A percentile compares a stretch with the other conserved stretches of the same genome.
phyloP scores from a whole-genome alignment of 768 basidiomycete genomes.

The Chalciporus piperatus region DNA sequence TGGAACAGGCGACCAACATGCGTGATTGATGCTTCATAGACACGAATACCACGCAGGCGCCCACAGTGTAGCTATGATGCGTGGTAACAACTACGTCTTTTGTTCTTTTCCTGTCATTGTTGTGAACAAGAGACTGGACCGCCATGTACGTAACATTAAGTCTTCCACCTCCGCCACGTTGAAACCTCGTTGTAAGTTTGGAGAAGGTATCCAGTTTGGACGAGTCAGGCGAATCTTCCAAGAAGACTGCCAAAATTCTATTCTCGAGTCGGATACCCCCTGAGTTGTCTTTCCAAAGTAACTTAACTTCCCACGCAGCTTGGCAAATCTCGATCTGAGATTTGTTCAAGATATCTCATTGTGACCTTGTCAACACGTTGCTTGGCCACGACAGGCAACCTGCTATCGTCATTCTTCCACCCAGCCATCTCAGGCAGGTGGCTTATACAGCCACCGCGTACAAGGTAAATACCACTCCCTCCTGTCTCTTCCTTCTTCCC shows the following conservation, averaged over 20 bases:
- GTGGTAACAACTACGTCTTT: constrained; percentile 5
- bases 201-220: constrained; percentile 1
- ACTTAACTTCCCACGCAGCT: constrained; percentile 16
- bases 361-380: constrained; percentile 33
- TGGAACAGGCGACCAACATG: background rate
- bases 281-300: constrained; percentile 11
- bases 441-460: constrained; percentile 32
- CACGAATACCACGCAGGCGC: background rate
- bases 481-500: constrained; percentile 10
- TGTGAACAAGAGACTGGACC: background rate
- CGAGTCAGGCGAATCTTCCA: constrained; percentile 1
- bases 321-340: constrained; percentile 31
- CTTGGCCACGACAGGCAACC: constrained; percentile 31
- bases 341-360: constrained; percentile 25
- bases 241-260: constrained; percentile 2
- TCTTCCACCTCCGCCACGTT: constrained; percentile 19
- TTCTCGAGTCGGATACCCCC: constrained; percentile 17
- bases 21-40: background rate
- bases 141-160: constrained; percentile 24
- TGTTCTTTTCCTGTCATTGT: constrained; percentile 4
- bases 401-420: constrained; percentile 24
- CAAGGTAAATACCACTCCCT: constrained; percentile 30
- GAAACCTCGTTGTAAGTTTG: constrained; percentile 17
- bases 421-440: constrained; percentile 31
- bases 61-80: constrained; percentile 16